Evolutionary conservation across 108 stramenopile genomes (phyloP).

Genomic region (Cyclotella distinguenda): DNA sequence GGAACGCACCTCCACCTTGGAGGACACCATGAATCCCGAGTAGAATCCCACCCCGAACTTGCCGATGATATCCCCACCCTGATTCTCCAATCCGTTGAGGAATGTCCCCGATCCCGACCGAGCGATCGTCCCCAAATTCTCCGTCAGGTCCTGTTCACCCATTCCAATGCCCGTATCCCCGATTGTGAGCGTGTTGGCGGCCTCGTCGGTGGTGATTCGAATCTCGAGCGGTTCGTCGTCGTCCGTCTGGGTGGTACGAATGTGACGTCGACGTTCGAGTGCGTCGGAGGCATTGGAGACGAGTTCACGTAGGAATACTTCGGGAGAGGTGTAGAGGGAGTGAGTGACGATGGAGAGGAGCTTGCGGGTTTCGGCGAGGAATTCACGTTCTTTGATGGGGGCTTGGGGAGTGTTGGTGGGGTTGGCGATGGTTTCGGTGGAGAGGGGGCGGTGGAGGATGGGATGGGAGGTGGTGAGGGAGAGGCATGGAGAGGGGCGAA

Average conservation of each 20-base stretch:
- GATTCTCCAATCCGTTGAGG: constrained; percentile 68
- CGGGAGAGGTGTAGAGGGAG: constrained; percentile 98
- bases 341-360: constrained; percentile 92
- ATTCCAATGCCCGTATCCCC: constrained; percentile 96
- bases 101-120: constrained; percentile 93
- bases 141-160: constrained; percentile 84
- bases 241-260: constrained; percentile 57
- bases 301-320: constrained; percentile 98
- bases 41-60: constrained; percentile 99
- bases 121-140: constrained; percentile 97
- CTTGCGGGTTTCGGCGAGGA: constrained; percentile 94
- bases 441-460: neutral
- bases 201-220: constrained; percentile 80
- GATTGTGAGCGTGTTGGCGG: constrained; percentile 87
- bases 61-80: constrained; percentile 88
- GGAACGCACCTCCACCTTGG: constrained; percentile 87
- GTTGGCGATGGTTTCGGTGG: constrained; percentile 3
- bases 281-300: constrained; percentile 97
- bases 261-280: constrained; percentile 93
- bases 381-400: constrained; percentile 56
- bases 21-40: constrained; percentile 94
- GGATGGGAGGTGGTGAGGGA: neutral
- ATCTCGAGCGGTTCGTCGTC: constrained; percentile 76
- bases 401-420: neutral
- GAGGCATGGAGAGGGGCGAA: neutral